These are phyloP conservation scores for Epichloe bromicola DNA, from an alignment of 2,329 filamentous ascomycete genomes.

Conservation along the genomic window DNA sequence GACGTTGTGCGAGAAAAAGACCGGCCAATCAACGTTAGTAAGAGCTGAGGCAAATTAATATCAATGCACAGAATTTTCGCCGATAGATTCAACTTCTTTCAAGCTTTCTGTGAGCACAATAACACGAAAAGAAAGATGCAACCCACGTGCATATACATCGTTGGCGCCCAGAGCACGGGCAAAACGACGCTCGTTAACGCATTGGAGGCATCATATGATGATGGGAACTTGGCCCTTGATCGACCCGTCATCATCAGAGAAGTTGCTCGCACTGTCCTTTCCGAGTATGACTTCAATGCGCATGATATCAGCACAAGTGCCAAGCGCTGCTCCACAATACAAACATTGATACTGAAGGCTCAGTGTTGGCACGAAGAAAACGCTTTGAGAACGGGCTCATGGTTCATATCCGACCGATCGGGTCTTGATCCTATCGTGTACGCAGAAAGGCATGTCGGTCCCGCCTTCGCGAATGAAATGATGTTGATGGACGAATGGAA, in stretches of 20 bases:
- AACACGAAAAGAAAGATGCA: neutral
- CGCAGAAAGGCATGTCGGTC: neutral
- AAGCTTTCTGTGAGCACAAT: neutral
- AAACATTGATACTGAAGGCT: neutral
- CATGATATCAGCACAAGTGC: neutral
- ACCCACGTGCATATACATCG: neutral
- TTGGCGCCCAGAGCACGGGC: neutral
- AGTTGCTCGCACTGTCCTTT: neutral
- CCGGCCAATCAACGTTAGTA: neutral
- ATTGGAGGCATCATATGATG: neutral
- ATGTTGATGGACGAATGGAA: neutral
- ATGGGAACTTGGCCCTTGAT: neutral
- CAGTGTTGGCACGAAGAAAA: neutral
- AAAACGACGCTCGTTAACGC: neutral
- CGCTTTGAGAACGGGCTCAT: neutral
- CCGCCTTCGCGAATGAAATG: neutral
- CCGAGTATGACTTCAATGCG: neutral
- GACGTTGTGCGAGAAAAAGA: neutral
- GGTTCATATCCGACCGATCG: conserved; percentile 1
- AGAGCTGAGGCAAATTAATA: neutral
- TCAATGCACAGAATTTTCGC: neutral
- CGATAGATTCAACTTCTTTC: too few relatives aligned
- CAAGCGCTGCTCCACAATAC: neutral
- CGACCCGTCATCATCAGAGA: neutral
- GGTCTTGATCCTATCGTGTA: neutral